Evolutionary conservation across 208 protist genomes (phyloP).

Genomic region (Acanthamoeba polyphaga): DNA sequence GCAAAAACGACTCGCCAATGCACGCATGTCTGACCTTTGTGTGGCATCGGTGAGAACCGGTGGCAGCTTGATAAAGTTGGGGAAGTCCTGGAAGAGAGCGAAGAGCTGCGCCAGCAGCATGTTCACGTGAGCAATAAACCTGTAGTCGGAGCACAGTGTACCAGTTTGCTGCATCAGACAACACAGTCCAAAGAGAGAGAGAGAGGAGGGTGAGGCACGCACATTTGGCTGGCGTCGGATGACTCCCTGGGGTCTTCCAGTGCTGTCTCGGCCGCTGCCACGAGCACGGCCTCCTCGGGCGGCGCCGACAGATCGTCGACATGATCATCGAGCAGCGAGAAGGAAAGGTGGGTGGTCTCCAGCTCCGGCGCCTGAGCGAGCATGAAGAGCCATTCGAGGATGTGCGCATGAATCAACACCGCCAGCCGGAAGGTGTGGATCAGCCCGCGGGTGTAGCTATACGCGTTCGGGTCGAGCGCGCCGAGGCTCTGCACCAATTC

Average conservation of each 20-base stretch:
- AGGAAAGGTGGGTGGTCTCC: not conserved
- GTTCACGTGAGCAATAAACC: not conserved
- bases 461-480: slow-evolving; percentile 1
- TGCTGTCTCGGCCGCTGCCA: not conserved
- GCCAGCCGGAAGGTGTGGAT: not conserved
- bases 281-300: too few species aligned
- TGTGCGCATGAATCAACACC: not conserved
- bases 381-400: slow-evolving; percentile 29
- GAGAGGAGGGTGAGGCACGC: not conserved
- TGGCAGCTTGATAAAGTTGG: slow-evolving; percentile 18
- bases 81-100: slow-evolving; percentile 16
- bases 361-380: not conserved
- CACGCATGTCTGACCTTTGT: not conserved
- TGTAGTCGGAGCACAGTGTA: not conserved
- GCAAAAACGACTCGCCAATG: too few species aligned
- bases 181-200: too few species aligned
- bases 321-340: too few species aligned
- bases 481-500: slow-evolving; percentile 1
- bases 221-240: not conserved
- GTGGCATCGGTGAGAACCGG: not conserved
- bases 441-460: slow-evolving; percentile 6
- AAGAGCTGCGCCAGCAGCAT: not conserved
- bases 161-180: too few species aligned
- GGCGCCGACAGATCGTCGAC: too few species aligned
- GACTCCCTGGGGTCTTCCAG: not conserved